Conservation (phyloP, 495 filamentous ascomycete genomes). For the Lasiosphaeriaceae sp. region DNA sequence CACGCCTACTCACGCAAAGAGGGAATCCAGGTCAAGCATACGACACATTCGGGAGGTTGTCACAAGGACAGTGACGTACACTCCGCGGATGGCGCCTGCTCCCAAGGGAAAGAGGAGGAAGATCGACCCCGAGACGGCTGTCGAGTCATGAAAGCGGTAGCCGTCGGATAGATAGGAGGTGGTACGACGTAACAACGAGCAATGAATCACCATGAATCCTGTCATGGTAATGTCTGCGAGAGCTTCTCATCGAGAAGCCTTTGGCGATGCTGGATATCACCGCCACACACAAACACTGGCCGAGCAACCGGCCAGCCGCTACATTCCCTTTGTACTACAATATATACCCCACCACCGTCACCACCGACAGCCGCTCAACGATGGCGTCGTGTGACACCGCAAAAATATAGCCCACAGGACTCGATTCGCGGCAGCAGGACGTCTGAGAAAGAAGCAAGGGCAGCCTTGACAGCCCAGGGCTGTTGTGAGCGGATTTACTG, state of each 20-base stretch:
- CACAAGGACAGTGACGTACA: conserved; percentile 73
- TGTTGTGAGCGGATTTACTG: neutral
- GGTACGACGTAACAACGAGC: neutral
- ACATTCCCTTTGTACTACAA: neutral
- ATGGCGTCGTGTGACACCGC: neutral
- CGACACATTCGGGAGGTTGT: conserved; percentile 65
- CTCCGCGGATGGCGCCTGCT: conserved; percentile 62
- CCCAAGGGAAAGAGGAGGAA: conserved; percentile 75
- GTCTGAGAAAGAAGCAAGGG: neutral
- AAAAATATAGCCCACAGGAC: neutral
- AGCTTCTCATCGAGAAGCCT: neutral
- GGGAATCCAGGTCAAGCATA: conserved; percentile 47
- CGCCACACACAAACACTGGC: conserved; percentile 5
- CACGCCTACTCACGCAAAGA: conserved; percentile 22
- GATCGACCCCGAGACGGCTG: conserved; percentile 47
- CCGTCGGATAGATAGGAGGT: neutral
- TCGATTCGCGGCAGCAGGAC: neutral
- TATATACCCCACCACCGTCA: neutral
- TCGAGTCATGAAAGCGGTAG: conserved; percentile 21
- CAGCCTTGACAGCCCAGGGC: neutral
- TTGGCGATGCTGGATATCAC: conserved; percentile 22
- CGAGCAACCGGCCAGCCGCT: conserved; percentile 5
- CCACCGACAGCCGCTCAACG: neutral
- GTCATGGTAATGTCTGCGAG: conserved; percentile 4
- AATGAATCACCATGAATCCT: neutral